Percentiles rank a stretch among this genome's conserved stretches.
These are phyloP conservation scores for Myriosclerotinia scirpicola DNA, from an alignment of 2,329 filamentous ascomycete genomes.

Conservation along the genomic window DNA sequence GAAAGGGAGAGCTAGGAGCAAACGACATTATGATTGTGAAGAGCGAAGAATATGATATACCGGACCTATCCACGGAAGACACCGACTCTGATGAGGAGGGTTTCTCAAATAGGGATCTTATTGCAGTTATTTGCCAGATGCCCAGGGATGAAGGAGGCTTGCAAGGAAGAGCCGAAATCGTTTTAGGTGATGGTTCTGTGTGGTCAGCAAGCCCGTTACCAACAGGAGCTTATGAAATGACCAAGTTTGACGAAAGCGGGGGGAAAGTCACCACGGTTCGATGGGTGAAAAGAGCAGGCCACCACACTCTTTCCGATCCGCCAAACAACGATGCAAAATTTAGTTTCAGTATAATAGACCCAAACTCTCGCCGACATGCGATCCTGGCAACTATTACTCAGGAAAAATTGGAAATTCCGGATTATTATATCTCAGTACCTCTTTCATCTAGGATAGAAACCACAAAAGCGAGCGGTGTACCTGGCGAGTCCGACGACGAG, in stretches of 20 bases:
- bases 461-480: constrained; percentile 26
- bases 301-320: constrained; percentile 40
- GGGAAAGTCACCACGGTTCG: constrained; percentile 57
- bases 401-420: constrained; percentile 65
- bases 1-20: constrained; percentile 61
- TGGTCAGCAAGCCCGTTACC: constrained; percentile 56
- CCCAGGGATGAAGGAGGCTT: constrained; percentile 52
- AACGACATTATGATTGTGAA: constrained; percentile 71
- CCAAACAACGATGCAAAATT: constrained; percentile 54
- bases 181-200: constrained; percentile 61
- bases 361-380: constrained; percentile 67
- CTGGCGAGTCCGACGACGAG: constrained; percentile 22
- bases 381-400: constrained; percentile 69
- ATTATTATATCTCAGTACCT: constrained; percentile 62
- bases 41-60: constrained; percentile 62
- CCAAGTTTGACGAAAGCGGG: constrained; percentile 53
- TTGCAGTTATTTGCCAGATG: constrained; percentile 68
- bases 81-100: constrained; percentile 53
- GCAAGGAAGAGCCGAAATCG: constrained; percentile 54
- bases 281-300: constrained; percentile 60
- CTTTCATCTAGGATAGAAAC: constrained; percentile 51
- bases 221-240: constrained; percentile 66
- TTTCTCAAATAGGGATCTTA: constrained; percentile 53
- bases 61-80: constrained; percentile 51
- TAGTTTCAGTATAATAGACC: constrained; percentile 75